Evolutionary conservation across 495 filamentous ascomycete genomes (phyloP), one percentile per base, ranked within the genome.

Genomic region (Emericellopsis terricola): DNA sequence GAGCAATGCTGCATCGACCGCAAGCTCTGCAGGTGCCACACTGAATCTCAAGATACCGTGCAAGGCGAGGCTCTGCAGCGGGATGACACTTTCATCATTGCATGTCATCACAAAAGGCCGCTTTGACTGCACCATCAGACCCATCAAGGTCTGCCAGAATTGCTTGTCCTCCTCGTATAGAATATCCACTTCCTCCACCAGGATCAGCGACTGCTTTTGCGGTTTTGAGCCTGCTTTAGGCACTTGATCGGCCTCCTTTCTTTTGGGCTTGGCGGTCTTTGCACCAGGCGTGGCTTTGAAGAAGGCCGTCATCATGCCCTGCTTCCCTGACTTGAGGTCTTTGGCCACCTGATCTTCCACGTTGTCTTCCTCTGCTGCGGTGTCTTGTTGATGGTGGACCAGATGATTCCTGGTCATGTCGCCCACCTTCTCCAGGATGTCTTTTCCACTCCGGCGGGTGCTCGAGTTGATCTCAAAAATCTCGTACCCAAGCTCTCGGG

Each of bases 341-440:
- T 66, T 49, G 29, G 56, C 53, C 2, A 64, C 42, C n/a, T 61
- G 59, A 29, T 71, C 60, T 18, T 58, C 51, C 0, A 51, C 44
- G 10, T 48, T 34, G 0, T 42, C 49, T 11, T 41, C 42, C 7
- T 32, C 33, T 1, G 26, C 16, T 15, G 24, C 26, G 19, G 21
- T 2, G 13, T 58, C 45, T 21, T 49, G 46, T 19, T 60, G 51
- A 34, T 50, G 47, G 21, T 49, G 52, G 24, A 96, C 87, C 3
- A 89, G 71, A 52, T 99, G 91, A 43, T 96, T 96, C 38, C 72
- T 72, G 10, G 83, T 86, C 91, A 96, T 94, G 50, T 96, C 84
- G 3, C 89, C 91, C 13, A 99, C 81, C 36, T 69, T 84, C 34
- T 94, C 89, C 7, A 91, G 46, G 31, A 99, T 69, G 47, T 99